Base-by-base conservation (phyloP, 441 rosid species). In the Melastoma candidum region DNA sequence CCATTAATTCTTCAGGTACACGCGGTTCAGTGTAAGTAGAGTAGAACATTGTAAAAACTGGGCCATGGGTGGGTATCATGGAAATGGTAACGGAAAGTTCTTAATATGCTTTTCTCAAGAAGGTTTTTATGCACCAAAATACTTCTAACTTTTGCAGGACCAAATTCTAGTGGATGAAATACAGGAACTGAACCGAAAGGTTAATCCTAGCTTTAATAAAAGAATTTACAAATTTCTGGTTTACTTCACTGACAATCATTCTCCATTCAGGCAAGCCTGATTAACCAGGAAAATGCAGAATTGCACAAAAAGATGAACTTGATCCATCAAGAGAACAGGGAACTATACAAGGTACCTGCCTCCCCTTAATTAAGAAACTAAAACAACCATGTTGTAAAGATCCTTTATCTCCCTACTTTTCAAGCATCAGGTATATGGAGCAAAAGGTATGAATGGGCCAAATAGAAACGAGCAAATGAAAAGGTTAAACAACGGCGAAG, bases 261-360 rank as follows among this genome's bases (percentile, higher is more conserved):
- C 49, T 39, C 45, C 49, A 11, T 51, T 63, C 88, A 90, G 98
- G 95, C 90, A n/a, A 73, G 47, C 48, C 74, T 83, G 54, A 66
- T 82, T 64, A 87, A 85, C 68, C 85, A 85, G 65, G 98, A 87
- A 81, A 90, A 90, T 55, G 63, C 82, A 71, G 95, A 85, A 57
- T 84, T 90, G 56, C 82, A 82, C 68, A 79, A 85, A 80, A 87
- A 90, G 90, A 80, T 83, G 75, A 83, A 72, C 76, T 59, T 72
- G 58, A 69, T 79, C 63, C 76, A 72, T 54, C 82, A 77, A 70
- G 83, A 79, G 71, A 82, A 90, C 67, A 60, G 51, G 60, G 76
- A 83, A 72, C 51, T 76, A 63, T 59, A 68, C 54, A 77, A 67
- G 68, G 51, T 26, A 53, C 10, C 39, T 22, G 12, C 7, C 57